Base-by-base conservation (phyloP, 2,329 filamentous ascomycete species). In the Penicillium sumatraense region DNA sequence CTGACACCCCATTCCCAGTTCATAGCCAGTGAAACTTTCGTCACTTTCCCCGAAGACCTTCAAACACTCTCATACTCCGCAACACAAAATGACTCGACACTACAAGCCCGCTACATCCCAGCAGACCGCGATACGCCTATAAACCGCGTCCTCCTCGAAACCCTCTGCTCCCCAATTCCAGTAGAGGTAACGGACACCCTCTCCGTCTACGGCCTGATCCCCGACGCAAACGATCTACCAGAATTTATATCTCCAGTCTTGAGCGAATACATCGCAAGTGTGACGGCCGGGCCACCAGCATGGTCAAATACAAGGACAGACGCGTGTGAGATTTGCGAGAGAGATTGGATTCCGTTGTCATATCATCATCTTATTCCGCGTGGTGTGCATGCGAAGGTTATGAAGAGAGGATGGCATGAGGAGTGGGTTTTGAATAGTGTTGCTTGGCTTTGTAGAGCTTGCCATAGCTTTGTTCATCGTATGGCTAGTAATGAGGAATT, bases 341-440 rank as follows among this genome's bases (percentile, higher is more conserved):
- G 91, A 1, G 83, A 86, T 58, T 91, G 89, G 85, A 84, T 95
- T 20, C 85, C 86, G 8, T 74, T 95, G 57, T 90, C 88, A 1
- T 96, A 95, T 70, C 91, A 96, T 69, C 91, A 96, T 75, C 78
- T 96, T 40, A 92, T 96, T 51, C 91, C 91, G n/a, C 83, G 86
- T 36, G 83, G 84, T 40, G 86, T 91, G 56, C 91, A 96, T 72
- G 86, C 83, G 7, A 91, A 91, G 69, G 90, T 84, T 3, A 71
- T 91, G 35, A 91, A 89, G 78, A 80, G 90, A 38, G 89, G 88
- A 1, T 96, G 91, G 91, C 89, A 93, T 76, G 82, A 83, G 3
- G 84, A 86, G 59, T 89, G 90, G 71, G 84, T 86, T 74, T 71
- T 96, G 72, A 86, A 90, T 66, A 91, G 86, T 68, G 91, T 95